Evolutionary conservation across 495 filamentous ascomycete species (phyloP).

Genomic region (Xylaria nigripes): DNA sequence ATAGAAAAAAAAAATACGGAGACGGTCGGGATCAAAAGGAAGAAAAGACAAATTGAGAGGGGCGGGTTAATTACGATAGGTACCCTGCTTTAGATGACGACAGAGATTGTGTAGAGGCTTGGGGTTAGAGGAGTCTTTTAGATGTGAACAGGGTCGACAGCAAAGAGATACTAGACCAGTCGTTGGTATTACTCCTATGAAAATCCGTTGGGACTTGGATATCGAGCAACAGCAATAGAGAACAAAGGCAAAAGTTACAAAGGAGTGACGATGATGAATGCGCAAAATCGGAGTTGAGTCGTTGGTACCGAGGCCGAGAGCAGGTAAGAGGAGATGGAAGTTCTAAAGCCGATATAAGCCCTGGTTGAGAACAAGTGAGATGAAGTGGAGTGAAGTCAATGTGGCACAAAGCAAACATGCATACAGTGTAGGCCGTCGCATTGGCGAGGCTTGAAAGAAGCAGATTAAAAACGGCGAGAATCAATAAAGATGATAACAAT

Average conservation of each 20-base stretch:
- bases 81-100: neutral
- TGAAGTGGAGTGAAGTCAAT: neutral
- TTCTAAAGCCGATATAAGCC: neutral
- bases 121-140: neutral
- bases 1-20: neutral
- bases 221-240: neutral
- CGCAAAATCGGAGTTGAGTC: neutral
- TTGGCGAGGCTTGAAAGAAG: constrained; percentile 3
- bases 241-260: neutral
- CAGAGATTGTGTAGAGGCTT: neutral
- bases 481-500: too few relatives aligned
- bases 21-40: neutral
- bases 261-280: neutral
- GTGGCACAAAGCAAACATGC: neutral
- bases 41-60: neutral
- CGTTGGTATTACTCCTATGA: neutral
- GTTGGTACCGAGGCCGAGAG: neutral
- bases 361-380: neutral
- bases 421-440: neutral
- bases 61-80: neutral
- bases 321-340: neutral
- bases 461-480: neutral
- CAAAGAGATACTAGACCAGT: neutral
- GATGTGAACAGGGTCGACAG: neutral
- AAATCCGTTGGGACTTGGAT: neutral